Percentiles rank a stretch among this genome's conserved stretches.
Evolutionary conservation across 2,329 filamentous ascomycete species (phyloP).

Genomic region (Tolypocladium capitatum): DNA sequence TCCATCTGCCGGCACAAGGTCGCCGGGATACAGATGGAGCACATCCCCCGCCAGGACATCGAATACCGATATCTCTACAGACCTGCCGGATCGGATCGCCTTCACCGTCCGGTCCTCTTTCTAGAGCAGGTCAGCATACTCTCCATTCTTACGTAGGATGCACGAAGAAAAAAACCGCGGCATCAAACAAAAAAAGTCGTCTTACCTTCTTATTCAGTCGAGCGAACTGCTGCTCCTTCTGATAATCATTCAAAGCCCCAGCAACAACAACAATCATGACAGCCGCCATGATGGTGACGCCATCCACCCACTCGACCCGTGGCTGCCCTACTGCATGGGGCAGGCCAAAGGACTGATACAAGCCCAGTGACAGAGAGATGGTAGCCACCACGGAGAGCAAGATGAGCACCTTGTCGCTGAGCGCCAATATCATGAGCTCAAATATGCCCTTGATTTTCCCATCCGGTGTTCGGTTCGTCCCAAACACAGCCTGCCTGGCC

Average conservation of each 20-base stretch:
- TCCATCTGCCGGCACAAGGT: constrained; percentile 58
- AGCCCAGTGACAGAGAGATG: constrained; percentile 50
- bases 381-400: constrained; percentile 51
- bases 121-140: constrained; percentile 17
- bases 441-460: neutral
- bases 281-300: constrained; percentile 52
- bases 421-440: neutral
- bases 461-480: neutral
- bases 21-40: constrained; percentile 54
- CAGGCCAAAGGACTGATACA: constrained; percentile 51
- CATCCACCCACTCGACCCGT: constrained; percentile 52
- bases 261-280: constrained; percentile 27
- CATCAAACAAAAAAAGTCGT: no score
- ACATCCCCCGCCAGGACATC: constrained; percentile 59
- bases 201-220: constrained; percentile 34
- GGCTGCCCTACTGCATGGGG: constrained; percentile 27
- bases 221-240: constrained; percentile 53
- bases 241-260: constrained; percentile 48
- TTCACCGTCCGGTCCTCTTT: constrained; percentile 54
- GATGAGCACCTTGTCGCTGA: constrained; percentile 37
- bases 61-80: constrained; percentile 48
- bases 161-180: neutral
- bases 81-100: constrained; percentile 53
- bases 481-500: neutral
- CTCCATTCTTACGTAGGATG: neutral